Evolutionary conservation across 2,329 filamentous ascomycete species (phyloP), one percentile per base, ranked within the genome.

Genomic region (Alternaria ethzedia): DNA sequence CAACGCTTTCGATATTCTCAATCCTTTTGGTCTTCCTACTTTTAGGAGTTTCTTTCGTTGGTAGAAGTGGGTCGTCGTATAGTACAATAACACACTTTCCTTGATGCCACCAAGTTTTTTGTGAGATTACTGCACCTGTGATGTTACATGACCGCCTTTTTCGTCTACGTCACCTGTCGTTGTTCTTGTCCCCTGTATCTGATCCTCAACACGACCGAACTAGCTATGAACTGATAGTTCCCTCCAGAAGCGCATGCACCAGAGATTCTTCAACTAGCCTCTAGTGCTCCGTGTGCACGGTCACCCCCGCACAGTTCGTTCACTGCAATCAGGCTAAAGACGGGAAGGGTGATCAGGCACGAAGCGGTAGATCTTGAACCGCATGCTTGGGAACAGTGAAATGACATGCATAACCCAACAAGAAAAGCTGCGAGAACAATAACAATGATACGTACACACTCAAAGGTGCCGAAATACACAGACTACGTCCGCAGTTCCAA

Each of bases 241-340:
- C 15, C 36, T 10, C 36, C 36, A 17, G 36, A 41, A 41, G 36
- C 15, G 36, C 36, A 17, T 41, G 32, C 15, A 9, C 15, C 15
- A n/a, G 3, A 17, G 15, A 41, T 3, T 5, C 15, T 41, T 2
- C 8, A n/a, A 5, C 11, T 12, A 21, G n/a, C 5, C 54, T 28
- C n/a, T 11, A 59, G 49, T 36, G 49, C 54, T n/a, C 32, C 25
- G 46, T 59, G 36, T 59, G 46, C 47, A 52, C 26, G 26, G 28
- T 54, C 49, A 25, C 7, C 36, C 17, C 47, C 13, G 20, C n/a
- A 47, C 45, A 25, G 10, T 23, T 8, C 41, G 20, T 36, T 28
- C 20, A 5, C 6, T 46, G 41, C 12, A 20, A 36, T 54, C 46
- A 59, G 49, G 49, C 41, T 59, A 47, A 59, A 54, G 10, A 43